Evolutionary conservation across 768 basidiomycete species (phyloP).

Genomic region (Strobilomyces confusus): DNA sequence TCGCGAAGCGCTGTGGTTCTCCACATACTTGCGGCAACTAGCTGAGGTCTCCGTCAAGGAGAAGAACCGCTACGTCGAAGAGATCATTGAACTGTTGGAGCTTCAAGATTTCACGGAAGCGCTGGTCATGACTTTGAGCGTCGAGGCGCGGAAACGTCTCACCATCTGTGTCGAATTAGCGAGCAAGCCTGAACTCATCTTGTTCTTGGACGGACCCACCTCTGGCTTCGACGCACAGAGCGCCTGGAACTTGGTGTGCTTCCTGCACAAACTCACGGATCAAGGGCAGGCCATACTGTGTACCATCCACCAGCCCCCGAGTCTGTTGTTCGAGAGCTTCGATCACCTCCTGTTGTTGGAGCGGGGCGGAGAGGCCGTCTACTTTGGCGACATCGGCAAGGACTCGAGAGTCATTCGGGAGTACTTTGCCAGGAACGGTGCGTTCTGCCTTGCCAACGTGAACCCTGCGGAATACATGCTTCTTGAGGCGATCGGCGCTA

Average conservation of each 20-base stretch:
- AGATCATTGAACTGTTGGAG: constrained; percentile 80
- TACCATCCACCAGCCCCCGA: constrained; percentile 87
- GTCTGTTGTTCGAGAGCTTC: constrained; percentile 83
- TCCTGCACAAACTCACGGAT: constrained; percentile 78
- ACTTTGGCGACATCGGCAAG: constrained; percentile 84
- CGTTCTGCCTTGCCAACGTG: constrained; percentile 62
- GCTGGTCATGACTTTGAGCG: constrained; percentile 63
- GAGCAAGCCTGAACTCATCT: constrained; percentile 48
- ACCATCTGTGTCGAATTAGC: constrained; percentile 92
- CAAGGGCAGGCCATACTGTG: constrained; percentile 88
- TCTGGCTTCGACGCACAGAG: constrained; percentile 59
- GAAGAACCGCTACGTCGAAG: constrained; percentile 77
- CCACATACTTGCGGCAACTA: constrained; percentile 80
- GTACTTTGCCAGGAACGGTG: constrained; percentile 77
- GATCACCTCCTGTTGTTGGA: constrained; percentile 68
- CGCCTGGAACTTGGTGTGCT: constrained; percentile 79
- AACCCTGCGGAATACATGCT: constrained; percentile 83
- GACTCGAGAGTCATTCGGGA: constrained; percentile 64
- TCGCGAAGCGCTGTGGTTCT: constrained; percentile 81
- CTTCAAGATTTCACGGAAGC: constrained; percentile 82
- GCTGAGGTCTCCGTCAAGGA: constrained; percentile 60
- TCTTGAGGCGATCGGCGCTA: constrained; percentile 84
- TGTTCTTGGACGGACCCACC: constrained; percentile 42
- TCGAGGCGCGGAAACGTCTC: constrained; percentile 76
- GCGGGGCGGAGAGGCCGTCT: constrained; percentile 85